These are phyloP conservation scores for Boletales sp. DNA, from an alignment of 768 basidiomycete species.

Conservation along the genomic window DNA sequence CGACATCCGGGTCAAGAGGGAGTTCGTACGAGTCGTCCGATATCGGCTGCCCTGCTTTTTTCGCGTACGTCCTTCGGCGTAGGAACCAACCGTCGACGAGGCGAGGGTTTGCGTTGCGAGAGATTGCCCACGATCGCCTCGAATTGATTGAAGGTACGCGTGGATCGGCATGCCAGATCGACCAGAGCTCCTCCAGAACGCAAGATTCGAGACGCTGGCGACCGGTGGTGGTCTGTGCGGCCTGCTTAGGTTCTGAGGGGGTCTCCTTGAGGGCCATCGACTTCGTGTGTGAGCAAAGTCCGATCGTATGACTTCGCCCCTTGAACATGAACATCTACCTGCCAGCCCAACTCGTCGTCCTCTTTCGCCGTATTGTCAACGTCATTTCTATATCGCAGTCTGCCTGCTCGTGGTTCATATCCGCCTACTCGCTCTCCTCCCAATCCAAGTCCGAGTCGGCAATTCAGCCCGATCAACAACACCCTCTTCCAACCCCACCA, in stretches of 20 bases:
- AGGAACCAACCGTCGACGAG: constrained; percentile 26
- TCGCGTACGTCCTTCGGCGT: constrained; percentile 23
- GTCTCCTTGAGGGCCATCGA: constrained; percentile 13
- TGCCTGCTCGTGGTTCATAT: constrained; percentile 16
- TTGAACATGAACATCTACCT: constrained; percentile 43
- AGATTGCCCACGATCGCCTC: constrained; percentile 25
- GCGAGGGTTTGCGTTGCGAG: constrained; percentile 15
- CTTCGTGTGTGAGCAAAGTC: too few relatives aligned
- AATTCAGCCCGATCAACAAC: constrained; percentile 11
- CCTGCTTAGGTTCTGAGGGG: background rate
- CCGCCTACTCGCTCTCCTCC: constrained; percentile 3
- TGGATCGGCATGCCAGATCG: constrained; percentile 26
- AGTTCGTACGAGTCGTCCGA: constrained; percentile 21
- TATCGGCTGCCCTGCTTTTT: constrained; percentile 19
- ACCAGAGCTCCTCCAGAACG: constrained; percentile 25
- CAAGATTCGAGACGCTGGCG: constrained; percentile 8
- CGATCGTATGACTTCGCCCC: too few relatives aligned
- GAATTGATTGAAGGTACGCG: constrained; percentile 28
- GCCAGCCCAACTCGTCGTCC: constrained; percentile 55
- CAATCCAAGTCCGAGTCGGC: background rate
- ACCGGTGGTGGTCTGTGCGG: background rate
- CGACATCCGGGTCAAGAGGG: constrained; percentile 6
- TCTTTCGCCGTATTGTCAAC: constrained; percentile 65
- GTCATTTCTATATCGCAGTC: constrained; percentile 35
- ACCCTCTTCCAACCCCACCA: background rate